phyloP scores from a whole-genome alignment of 495 filamentous ascomycete genomes.

The Penicillium crystallinum region DNA sequence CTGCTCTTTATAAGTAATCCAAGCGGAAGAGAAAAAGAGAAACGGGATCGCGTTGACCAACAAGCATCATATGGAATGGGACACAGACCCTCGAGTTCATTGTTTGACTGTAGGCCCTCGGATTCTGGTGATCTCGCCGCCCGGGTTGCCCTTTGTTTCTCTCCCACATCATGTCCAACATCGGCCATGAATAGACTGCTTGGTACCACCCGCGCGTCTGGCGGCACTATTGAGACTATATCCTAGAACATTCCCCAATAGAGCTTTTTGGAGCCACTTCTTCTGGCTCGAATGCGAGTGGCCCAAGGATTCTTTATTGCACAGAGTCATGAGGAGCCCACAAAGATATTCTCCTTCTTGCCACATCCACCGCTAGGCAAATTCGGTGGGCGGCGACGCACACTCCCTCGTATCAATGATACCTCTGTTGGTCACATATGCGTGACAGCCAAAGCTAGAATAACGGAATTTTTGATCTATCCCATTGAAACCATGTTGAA shows the following conservation, averaged over 20 bases:
- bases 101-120: neutral
- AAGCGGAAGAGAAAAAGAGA: neutral
- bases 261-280: neutral
- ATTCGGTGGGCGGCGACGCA: no score
- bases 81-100: neutral
- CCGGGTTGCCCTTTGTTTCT: neutral
- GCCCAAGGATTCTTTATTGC: neutral
- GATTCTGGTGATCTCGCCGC: no score
- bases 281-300: neutral
- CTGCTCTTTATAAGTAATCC: neutral
- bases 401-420: no score
- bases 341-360: no score
- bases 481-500: no score
- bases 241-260: neutral
- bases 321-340: neutral
- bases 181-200: neutral
- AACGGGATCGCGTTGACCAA: neutral
- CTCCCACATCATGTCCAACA: neutral
- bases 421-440: no score
- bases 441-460: no score
- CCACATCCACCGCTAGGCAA: neutral
- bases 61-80: neutral
- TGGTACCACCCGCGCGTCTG: neutral
- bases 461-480: no score
- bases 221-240: neutral